Evolutionary conservation across 106 monocot genomes (phyloP).

Genomic region (Phalaenopsis equestris): DNA sequence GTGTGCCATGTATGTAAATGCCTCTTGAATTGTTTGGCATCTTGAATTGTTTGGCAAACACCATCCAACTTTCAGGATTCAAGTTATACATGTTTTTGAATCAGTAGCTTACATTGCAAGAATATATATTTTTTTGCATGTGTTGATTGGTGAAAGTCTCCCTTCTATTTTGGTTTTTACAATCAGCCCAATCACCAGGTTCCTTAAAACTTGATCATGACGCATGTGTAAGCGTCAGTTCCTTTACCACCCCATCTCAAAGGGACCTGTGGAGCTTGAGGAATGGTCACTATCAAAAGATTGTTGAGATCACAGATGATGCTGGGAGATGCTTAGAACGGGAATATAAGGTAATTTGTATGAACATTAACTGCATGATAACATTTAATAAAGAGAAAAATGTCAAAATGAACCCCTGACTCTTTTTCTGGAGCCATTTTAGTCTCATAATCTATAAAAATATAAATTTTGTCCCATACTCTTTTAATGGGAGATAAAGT

Average conservation of each 20-base stretch:
- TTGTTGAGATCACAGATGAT: conserved; percentile 49
- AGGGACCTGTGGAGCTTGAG: conserved; percentile 36
- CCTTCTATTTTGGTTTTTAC: neutral
- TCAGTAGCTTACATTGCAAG: neutral
- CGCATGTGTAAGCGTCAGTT: conserved; percentile 37
- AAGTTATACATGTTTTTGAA: neutral
- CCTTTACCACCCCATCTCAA: conserved; percentile 30
- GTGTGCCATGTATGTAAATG: no score
- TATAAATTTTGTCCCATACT: no score
- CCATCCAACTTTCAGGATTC: neutral
- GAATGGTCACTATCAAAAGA: conserved; percentile 45
- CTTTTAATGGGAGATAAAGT: no score
- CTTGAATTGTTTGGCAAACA: neutral
- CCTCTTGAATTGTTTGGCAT: neutral
- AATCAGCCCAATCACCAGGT: conserved; percentile 23
- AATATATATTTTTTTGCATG: neutral
- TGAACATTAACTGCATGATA: neutral
- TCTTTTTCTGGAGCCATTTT: no score
- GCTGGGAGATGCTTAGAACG: conserved; percentile 52
- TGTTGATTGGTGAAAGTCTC: neutral
- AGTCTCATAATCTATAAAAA: no score
- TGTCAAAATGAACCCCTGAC: no score
- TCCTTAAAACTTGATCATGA: conserved; percentile 68
- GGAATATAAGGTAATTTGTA: conserved; percentile 51
- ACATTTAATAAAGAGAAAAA: neutral